Percentiles rank a stretch among this genome's conserved stretches.
These are phyloP conservation scores for Hanseniaspora mollemarum DNA, from an alignment of 805 yeast genomes.

Conservation along the genomic window DNA sequence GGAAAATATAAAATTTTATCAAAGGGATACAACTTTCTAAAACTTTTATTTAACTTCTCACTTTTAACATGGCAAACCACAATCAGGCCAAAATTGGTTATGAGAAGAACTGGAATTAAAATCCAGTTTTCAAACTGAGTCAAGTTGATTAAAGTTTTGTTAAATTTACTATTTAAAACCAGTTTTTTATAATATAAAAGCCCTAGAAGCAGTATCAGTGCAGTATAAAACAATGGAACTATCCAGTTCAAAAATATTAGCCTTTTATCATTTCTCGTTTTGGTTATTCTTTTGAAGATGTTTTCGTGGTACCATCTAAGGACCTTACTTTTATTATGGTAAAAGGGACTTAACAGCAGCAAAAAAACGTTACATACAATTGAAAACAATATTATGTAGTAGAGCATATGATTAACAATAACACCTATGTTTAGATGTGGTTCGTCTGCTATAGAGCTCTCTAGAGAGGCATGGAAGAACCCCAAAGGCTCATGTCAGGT, in stretches of 20 bases:
- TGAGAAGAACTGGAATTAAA: slow-evolving; percentile 22
- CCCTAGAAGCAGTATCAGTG: slow-evolving; percentile 18
- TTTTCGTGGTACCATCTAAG: slow-evolving; percentile 24
- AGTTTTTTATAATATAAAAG: neutral
- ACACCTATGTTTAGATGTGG: too few relatives aligned
- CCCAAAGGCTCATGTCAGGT: too few relatives aligned
- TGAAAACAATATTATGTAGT: neutral
- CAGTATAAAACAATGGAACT: slow-evolving; percentile 26
- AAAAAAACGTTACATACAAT: neutral
- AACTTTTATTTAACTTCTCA: slow-evolving; percentile 18
- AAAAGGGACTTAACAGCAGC: slow-evolving; percentile 7
- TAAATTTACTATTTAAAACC: neutral
- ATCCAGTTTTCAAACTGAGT: slow-evolving; percentile 20
- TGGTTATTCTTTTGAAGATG: slow-evolving; percentile 23
- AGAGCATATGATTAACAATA: neutral
- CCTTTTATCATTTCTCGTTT: slow-evolving; percentile 21
- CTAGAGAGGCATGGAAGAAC: too few relatives aligned
- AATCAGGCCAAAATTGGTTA: slow-evolving; percentile 21
- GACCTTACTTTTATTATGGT: slow-evolving; percentile 12
- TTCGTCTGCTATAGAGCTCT: too few relatives aligned
- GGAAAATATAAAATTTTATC: slow-evolving; percentile 48
- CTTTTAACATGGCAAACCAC: slow-evolving; percentile 20
- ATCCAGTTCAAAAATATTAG: slow-evolving; percentile 24
- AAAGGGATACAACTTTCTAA: slow-evolving; percentile 25
- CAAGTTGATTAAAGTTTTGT: slow-evolving; percentile 17